phyloP scores from a whole-genome alignment of 2,329 filamentous ascomycete species.

The Pseudogymnoascus sp. region DNA sequence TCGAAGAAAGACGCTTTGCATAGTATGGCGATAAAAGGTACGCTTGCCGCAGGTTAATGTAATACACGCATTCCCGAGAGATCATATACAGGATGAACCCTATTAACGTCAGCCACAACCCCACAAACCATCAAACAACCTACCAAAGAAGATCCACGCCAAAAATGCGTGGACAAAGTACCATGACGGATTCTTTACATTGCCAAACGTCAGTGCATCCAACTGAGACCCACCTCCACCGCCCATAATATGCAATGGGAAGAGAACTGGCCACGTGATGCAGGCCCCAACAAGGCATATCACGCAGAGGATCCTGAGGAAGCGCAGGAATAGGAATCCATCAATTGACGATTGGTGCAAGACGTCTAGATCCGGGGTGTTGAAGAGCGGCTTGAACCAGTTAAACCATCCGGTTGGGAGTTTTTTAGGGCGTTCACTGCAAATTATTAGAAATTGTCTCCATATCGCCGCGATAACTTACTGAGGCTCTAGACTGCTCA shows the following conservation, averaged over 20 bases:
- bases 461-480: constrained; percentile 28
- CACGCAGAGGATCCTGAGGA: constrained; percentile 51
- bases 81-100: constrained; percentile 58
- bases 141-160: constrained; percentile 53
- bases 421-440: constrained; percentile 25
- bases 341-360: constrained; percentile 59
- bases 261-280: constrained; percentile 56
- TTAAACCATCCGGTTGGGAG: constrained; percentile 29
- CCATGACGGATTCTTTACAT: constrained; percentile 41
- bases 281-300: constrained; percentile 53
- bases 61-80: constrained; percentile 57
- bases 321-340: constrained; percentile 56
- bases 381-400: constrained; percentile 28
- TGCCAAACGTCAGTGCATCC: constrained; percentile 52
- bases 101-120: constrained; percentile 6
- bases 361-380: constrained; percentile 31
- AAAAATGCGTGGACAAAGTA: constrained; percentile 53
- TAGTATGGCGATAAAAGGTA: constrained; percentile 59
- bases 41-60: constrained; percentile 60
- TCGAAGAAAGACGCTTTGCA: constrained; percentile 54
- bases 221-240: constrained; percentile 44
- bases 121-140: background rate
- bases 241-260: constrained; percentile 56
- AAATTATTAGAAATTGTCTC: background rate
- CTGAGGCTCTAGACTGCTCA: constrained; percentile 41